Base-by-base conservation (phyloP, 2,329 filamentous ascomycete species). In the Beauveria sp. region DNA sequence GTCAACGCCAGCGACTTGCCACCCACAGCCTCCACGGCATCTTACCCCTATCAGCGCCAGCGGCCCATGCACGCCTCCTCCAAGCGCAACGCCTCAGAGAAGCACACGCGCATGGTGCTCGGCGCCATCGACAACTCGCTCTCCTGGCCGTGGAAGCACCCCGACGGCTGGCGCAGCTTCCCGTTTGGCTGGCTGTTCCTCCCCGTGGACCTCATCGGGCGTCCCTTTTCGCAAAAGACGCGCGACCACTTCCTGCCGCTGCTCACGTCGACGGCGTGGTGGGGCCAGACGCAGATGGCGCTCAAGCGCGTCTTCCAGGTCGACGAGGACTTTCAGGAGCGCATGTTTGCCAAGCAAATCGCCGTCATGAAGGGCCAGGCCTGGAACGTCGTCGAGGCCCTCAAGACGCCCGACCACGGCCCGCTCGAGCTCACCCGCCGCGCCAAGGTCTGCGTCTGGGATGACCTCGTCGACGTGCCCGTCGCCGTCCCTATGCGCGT, bases 311-410 rank as follows among this genome's bases (percentile, higher is more conserved):
- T 97, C 51, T 99, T 99, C 72, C 88, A 91, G 66, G 85, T 96
- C 71, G 94, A 99, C 73, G 86, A 88, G 2, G 94, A 99, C 75
- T 99, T 99, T 74, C 91, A 97, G 72, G 94, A 99, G 76, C 89
- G 91, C 75, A 99, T 99, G 94, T 99, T 96, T 76, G 91, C 91
- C n/a, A 87, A 91, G 66, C 94, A 99, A 71, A 96, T 99, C 64
- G 93, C 94, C 1, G 94, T 99, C 62, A 96, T 99, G 91, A 99
- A 99, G 75, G 94, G 94, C 12, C 94, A 99, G 72, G 94, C 94
- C 0, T 99, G 94, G 92, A 99, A 99, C 71, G 94, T 99, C 0
- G 94, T 99, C 5, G 94, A 99, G 77, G 97, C 94, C 0, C 81
- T 99, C 63, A 99, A 99, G 73, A 90, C 90, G 20, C 80, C 85